Evolutionary conservation across 371 early-diverging fungal genomes (phyloP).

Genomic region (Zopfochytrium polystomum): DNA sequence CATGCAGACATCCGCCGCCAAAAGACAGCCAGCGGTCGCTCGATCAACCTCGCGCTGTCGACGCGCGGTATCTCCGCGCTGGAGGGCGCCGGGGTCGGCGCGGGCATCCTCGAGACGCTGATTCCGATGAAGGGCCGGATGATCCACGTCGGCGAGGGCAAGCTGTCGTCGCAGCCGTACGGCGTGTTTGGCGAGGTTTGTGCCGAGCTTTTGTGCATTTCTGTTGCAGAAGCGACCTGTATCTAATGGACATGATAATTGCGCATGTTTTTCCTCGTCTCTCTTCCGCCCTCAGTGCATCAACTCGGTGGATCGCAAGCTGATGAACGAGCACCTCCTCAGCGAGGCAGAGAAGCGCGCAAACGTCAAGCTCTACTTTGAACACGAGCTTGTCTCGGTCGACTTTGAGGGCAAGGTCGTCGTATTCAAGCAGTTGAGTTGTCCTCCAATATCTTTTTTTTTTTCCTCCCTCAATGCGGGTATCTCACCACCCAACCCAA

Average conservation of each 20-base stretch:
- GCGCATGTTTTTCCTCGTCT: not conserved
- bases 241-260: too few species aligned
- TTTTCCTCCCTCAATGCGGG: not conserved
- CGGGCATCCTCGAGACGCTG: conserved; percentile 61
- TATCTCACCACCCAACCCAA: not conserved
- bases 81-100: conserved; percentile 65
- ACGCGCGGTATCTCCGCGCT: conserved; percentile 85
- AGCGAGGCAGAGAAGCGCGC: conserved; percentile 60
- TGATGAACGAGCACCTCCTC: conserved; percentile 77
- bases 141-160: conserved; percentile 77
- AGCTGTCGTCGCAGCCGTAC: conserved; percentile 77
- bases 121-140: conserved; percentile 93
- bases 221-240: not conserved
- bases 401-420: conserved; percentile 56
- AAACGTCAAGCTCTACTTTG: conserved; percentile 68
- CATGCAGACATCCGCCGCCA: conserved; percentile 43
- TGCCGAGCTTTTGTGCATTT: not conserved
- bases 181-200: conserved; percentile 80
- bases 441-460: not conserved
- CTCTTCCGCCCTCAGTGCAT: conserved; percentile 61
- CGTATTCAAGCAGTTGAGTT: conserved; percentile 30
- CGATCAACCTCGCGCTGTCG: conserved; percentile 93
- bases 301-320: conserved; percentile 87
- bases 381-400: conserved; percentile 56
- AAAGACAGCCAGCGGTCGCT: conserved; percentile 55